phyloP scores from a whole-genome alignment of 2,329 filamentous ascomycete species.

The Hirsutella rhossiliensis region DNA sequence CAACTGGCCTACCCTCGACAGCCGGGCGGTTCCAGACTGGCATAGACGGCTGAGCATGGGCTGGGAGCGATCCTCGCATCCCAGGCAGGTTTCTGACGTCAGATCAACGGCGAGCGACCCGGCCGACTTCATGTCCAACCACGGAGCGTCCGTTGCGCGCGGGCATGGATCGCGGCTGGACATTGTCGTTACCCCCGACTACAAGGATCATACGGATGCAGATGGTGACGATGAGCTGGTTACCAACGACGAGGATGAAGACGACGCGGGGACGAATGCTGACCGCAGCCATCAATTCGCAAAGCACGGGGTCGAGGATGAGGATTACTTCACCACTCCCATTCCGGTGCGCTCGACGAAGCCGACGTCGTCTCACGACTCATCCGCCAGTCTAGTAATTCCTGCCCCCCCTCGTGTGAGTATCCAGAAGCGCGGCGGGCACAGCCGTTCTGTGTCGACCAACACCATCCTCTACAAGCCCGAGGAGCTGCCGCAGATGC shows the following conservation, averaged over 20 bases:
- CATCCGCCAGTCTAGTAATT: constrained; percentile 9
- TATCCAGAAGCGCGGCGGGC: constrained; percentile 29
- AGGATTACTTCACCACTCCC: constrained; percentile 45
- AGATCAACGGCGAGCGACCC: constrained; percentile 52
- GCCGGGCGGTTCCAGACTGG: constrained; percentile 31
- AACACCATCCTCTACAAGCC: constrained; percentile 81
- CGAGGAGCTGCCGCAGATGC: constrained; percentile 25
- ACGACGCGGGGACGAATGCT: constrained; percentile 36
- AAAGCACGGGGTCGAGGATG: constrained; percentile 16
- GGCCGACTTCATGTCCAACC: constrained; percentile 47
- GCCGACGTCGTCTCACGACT: constrained; percentile 20
- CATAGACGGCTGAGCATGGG: constrained; percentile 40
- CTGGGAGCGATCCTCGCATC: constrained; percentile 33
- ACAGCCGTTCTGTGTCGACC: constrained; percentile 64
- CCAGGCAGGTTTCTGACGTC: constrained; percentile 40
- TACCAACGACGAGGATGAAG: constrained; percentile 64
- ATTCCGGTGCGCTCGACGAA: constrained; percentile 28
- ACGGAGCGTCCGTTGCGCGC: constrained; percentile 20
- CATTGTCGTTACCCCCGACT: constrained; percentile 18
- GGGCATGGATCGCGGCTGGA: constrained; percentile 27
- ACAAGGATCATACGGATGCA: constrained; percentile 60
- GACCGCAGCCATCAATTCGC: constrained; percentile 18
- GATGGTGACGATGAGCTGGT: constrained; percentile 87
- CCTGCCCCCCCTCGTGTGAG: constrained; percentile 10
- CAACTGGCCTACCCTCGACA: constrained; percentile 38